Base-by-base conservation (phyloP, 1,139 yeast genomes). In the Maudiozyma humilis region DNA sequence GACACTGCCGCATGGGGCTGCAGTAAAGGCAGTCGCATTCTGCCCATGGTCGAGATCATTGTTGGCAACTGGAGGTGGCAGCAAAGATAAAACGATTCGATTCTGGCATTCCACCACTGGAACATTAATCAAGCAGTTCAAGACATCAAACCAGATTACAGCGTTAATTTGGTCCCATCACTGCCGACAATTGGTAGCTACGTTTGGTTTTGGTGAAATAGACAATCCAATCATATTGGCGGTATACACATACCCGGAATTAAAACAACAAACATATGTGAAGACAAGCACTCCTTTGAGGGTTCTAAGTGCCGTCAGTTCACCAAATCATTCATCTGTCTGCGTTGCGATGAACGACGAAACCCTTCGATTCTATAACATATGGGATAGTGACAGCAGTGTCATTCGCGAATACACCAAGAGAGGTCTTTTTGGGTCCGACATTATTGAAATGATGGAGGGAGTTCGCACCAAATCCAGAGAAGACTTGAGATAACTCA, bases 31-130 rank as follows among this genome's bases (percentile, higher is more conserved):
- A 0, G 69, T 84, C 48, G 78, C 86, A 19, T 84, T 80, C 68
- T 83, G 93, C 60, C 94, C 94, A 0, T 82, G 82, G 78, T 82
- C 84, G 49, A 76, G 74, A 43, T 75, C 82, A 36, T 62, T 84
- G 23, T 64, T 84, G 43, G 93, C 87, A 7, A 83, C 93, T 0
- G 94, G 94, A 0, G 94, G 89, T 17, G 94, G 94, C 0, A 78
- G 85, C 20, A 77, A 80, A 44, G 94, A 84, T 59, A 71, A 83
- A 68, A 70, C 69, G 19, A 66, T 70, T 13, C 68, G 87, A 43
- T 85, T 87, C 58, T 88, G 96, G 95, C 95, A 89, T 62, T 73
- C 91, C 0, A 66, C 67, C 2, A 71, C 91, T 0, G 96, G 95
- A 0, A 80, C 91, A 0, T 61, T 84, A 37, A 63, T 87, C 30